Percentiles rank a stretch among this genome's conserved stretches.
phyloP scores from a whole-genome alignment of 2,329 filamentous ascomycete genomes.

The Fusarium sp. region DNA sequence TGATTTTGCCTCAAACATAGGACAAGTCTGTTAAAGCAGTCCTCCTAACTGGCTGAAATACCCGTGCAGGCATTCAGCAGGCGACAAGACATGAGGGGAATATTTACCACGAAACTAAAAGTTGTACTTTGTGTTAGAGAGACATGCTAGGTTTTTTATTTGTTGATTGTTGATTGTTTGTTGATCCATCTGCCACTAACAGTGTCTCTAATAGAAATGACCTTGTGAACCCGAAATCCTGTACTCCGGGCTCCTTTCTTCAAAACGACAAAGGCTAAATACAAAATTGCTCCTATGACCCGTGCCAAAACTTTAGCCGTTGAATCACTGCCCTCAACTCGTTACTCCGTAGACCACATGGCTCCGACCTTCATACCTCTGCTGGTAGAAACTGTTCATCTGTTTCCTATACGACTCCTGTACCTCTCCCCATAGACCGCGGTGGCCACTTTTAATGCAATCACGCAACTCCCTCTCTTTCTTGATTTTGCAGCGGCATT shows the following conservation, averaged over 20 bases:
- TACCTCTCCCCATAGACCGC: slow-evolving; percentile 45
- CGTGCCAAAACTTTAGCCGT: neutral
- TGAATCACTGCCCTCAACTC: slow-evolving; percentile 1
- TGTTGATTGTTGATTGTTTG: no score
- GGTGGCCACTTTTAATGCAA: slow-evolving; percentile 42
- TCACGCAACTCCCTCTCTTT: slow-evolving; percentile 37
- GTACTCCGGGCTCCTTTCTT: neutral
- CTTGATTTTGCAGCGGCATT: slow-evolving; percentile 42
- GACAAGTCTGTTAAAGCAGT: no score
- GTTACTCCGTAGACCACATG: slow-evolving; percentile 38
- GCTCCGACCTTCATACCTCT: slow-evolving; percentile 33
- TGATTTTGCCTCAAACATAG: no score
- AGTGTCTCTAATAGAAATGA: neutral
- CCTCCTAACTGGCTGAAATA: no score
- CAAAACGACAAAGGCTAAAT: neutral
- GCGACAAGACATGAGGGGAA: no score
- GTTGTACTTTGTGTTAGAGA: no score
- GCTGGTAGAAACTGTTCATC: slow-evolving; percentile 35
- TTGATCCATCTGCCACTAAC: no score
- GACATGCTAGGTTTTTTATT: no score
- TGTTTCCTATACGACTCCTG: slow-evolving; percentile 43
- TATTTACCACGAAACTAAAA: no score
- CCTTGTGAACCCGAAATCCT: neutral
- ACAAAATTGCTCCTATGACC: neutral
- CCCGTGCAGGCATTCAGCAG: no score